Percentiles rank a stretch among this genome's conserved stretches.
phyloP scores from a whole-genome alignment of 2,329 filamentous ascomycete genomes.

The Scortechinia acanthostroma region DNA sequence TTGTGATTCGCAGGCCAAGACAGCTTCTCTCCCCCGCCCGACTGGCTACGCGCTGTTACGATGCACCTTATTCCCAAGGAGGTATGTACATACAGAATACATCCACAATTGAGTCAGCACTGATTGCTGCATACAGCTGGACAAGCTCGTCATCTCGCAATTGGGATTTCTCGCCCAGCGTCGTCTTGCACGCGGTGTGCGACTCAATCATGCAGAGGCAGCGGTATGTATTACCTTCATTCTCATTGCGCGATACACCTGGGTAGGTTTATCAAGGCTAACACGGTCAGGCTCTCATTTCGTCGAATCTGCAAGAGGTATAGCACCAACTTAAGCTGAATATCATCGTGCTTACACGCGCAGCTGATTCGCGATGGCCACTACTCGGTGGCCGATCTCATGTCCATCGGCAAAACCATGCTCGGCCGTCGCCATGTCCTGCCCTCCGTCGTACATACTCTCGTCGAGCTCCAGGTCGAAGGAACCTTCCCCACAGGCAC shows the following conservation, averaged over 20 bases:
- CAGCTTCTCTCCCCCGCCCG: too few relatives aligned
- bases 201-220: conserved; percentile 84
- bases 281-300: conserved; percentile 19
- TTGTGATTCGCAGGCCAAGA: too few relatives aligned
- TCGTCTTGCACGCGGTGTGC: conserved; percentile 78
- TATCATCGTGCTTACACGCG: conserved; percentile 27
- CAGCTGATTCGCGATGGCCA: conserved; percentile 96
- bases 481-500: conserved; percentile 87
- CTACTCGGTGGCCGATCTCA: conserved; percentile 86
- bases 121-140: conserved; percentile 55
- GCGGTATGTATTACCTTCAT: conserved; percentile 44
- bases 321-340: background rate
- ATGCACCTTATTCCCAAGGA: conserved; percentile 42
- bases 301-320: background rate
- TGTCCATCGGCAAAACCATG: conserved; percentile 84
- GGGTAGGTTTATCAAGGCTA: conserved; percentile 7
- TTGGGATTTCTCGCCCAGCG: conserved; percentile 81
- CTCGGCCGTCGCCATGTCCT: conserved; percentile 87
- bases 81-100: conserved; percentile 21
- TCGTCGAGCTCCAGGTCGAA: conserved; percentile 84
- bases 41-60: too few relatives aligned
- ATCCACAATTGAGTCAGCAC: conserved; percentile 2
- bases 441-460: conserved; percentile 71
- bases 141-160: conserved; percentile 91
- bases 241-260: background rate